Percentiles rank a stretch among this genome's conserved stretches.
phyloP scores from a whole-genome alignment of 2,329 filamentous ascomycete genomes.

The Teratosphaeria nubilosa region DNA sequence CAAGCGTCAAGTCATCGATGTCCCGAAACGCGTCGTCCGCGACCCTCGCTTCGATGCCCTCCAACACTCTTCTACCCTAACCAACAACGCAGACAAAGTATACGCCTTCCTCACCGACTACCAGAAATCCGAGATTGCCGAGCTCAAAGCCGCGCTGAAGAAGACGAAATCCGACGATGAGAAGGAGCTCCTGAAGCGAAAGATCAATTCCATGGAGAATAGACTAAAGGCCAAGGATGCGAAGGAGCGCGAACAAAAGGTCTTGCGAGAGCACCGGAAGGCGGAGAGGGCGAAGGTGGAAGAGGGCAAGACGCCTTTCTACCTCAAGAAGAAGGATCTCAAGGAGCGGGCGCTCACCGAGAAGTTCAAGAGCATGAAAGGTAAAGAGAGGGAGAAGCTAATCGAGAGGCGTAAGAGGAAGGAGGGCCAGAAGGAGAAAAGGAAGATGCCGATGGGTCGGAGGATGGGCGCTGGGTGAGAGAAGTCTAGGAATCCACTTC shows the following conservation, averaged over 20 bases:
- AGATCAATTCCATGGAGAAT: slow-evolving; percentile 69
- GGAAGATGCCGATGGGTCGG: slow-evolving; percentile 37
- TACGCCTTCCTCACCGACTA: slow-evolving; percentile 88
- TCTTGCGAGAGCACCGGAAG: slow-evolving; percentile 66
- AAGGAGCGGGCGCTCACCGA: slow-evolving; percentile 76
- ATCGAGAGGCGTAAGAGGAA: slow-evolving; percentile 89
- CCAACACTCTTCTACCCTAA: slow-evolving; percentile 31
- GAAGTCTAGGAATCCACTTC: slow-evolving; percentile 1
- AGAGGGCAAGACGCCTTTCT: slow-evolving; percentile 87
- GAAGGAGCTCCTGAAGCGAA: slow-evolving; percentile 61
- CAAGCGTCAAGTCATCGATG: slow-evolving; percentile 59
- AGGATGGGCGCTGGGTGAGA: slow-evolving; percentile 10
- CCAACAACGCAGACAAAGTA: slow-evolving; percentile 50
- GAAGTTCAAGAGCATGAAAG: slow-evolving; percentile 73
- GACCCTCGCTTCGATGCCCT: slow-evolving; percentile 83
- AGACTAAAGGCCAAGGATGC: slow-evolving; percentile 59
- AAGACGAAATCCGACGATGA: slow-evolving; percentile 54
- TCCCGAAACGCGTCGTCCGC: slow-evolving; percentile 50
- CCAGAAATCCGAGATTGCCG: slow-evolving; percentile 68
- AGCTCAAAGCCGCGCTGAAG: slow-evolving; percentile 59
- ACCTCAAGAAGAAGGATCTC: slow-evolving; percentile 79
- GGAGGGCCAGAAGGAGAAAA: slow-evolving; percentile 75
- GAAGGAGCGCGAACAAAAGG: slow-evolving; percentile 58
- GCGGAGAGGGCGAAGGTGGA: slow-evolving; percentile 76
- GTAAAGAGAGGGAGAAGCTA: slow-evolving; percentile 69